These are phyloP conservation scores for Salvia rosmarinus DNA, from an alignment of 257 asterid genomes.

Conservation along the genomic window DNA sequence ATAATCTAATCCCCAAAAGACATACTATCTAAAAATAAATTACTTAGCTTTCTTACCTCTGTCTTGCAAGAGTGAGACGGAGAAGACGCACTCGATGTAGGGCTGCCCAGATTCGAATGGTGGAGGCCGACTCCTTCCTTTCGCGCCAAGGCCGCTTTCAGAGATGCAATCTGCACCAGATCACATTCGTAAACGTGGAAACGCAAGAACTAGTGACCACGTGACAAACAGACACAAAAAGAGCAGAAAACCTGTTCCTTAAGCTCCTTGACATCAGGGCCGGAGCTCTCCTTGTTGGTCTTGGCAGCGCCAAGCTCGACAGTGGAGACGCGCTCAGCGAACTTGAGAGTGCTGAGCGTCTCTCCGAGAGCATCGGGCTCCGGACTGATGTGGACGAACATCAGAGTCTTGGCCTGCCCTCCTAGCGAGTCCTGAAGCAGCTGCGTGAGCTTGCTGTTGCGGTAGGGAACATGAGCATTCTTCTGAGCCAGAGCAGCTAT, in stretches of 20 bases:
- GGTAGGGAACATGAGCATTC: conserved; percentile 55
- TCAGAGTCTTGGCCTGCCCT: conserved; percentile 74
- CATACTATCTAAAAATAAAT: too few species aligned
- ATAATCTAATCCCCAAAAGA: too few species aligned
- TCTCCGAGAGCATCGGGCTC: conserved; percentile 58
- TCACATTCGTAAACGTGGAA: background rate
- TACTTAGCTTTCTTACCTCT: conserved; percentile 32
- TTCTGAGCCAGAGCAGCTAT: conserved; percentile 60
- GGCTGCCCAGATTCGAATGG: conserved; percentile 47
- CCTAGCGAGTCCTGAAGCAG: conserved; percentile 67
- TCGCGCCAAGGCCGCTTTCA: conserved; percentile 73
- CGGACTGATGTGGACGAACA: conserved; percentile 72
- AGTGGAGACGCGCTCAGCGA: conserved; percentile 64
- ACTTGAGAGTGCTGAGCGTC: conserved; percentile 62
- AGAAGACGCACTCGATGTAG: conserved; percentile 56
- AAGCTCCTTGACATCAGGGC: conserved; percentile 51
- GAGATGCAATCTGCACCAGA: conserved; percentile 56
- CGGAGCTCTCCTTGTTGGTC: conserved; percentile 44
- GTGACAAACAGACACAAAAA: too few species aligned
- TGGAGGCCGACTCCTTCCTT: conserved; percentile 56
- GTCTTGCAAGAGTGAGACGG: conserved; percentile 45
- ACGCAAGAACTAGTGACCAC: background rate
- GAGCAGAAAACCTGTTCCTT: conserved; percentile 49
- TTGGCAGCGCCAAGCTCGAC: conserved; percentile 64
- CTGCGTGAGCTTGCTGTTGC: conserved; percentile 69